These are phyloP conservation scores for Jatropha curcas DNA, from an alignment of 345 rosid species.

Conservation along the genomic window DNA sequence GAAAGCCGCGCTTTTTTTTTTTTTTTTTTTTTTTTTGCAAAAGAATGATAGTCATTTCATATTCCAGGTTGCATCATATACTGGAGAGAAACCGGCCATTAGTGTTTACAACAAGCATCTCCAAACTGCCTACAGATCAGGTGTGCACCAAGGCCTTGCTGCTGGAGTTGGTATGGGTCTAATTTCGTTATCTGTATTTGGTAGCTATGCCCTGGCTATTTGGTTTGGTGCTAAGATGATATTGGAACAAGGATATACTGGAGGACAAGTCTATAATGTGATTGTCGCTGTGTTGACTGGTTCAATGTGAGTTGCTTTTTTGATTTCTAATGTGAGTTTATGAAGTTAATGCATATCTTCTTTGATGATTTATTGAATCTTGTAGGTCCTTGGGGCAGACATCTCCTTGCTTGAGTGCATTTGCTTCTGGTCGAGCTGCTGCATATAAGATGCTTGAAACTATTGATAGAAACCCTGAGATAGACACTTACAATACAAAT, in stretches of 20 bases:
- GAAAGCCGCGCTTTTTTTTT: too few species aligned
- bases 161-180: conserved; percentile 61
- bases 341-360: too few species aligned
- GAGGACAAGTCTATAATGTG: conserved; percentile 60
- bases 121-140: conserved; percentile 49
- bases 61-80: conserved; percentile 69
- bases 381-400: conserved; percentile 44
- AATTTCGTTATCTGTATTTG: conserved; percentile 36
- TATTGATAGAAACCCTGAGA: conserved; percentile 36
- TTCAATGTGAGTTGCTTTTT: conserved; percentile 58
- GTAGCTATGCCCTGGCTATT: conserved; percentile 55
- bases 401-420: conserved; percentile 46
- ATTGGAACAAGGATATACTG: conserved; percentile 53
- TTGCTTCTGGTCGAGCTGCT: conserved; percentile 46
- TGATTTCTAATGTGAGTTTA: too few species aligned
- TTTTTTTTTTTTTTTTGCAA: neutral
- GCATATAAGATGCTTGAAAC: conserved; percentile 50
- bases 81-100: conserved; percentile 63
- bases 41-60: neutral
- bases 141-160: conserved; percentile 55
- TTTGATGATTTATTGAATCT: neutral
- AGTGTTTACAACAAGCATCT: conserved; percentile 51
- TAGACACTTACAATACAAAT: conserved; percentile 30
- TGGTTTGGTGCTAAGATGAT: conserved; percentile 74
- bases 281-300: conserved; percentile 62